Evolutionary conservation across 441 rosid genomes (phyloP), one percentile per base, ranked within the genome.

Genomic region (Aleurites moluccanus): DNA sequence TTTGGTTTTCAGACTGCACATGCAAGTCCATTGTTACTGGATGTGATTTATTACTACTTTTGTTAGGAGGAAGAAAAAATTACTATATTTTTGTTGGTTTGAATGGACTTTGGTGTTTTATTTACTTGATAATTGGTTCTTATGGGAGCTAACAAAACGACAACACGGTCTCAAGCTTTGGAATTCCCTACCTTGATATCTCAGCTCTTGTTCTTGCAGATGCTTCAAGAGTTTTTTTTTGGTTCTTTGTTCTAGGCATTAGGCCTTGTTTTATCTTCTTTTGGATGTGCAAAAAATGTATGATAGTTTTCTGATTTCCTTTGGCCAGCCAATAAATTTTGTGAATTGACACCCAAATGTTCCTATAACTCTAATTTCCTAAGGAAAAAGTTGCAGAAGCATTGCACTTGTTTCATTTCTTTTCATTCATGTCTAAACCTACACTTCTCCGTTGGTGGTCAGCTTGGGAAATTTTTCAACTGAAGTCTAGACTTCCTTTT

Each of bases 1-100:
- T 64, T 78, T 78, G 30, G 77, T 30, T 74, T 87, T 66, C 85
- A 84, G 69, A 77, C 76, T 80, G 67, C 87, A 40, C 70, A 79
- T 27, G 93, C 87, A 77, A 42, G 74, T 30, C 30, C 67, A 50
- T 69, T 52, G 14, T 42, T 35, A 47, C 72, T 52, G 52, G 38
- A 28, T 40, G 49, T 72, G 42, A 68, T 57, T 75, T 65, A 14
- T 38, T 21, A 6, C 30, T 65, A 20, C 27, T 65, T 2, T 3
- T 64, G 25, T 21, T 3, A 9, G 25, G 21, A 35, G 14, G 10
- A 18, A 63, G n/a, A n/a, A 5, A 33, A 7, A 35, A 18, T 18
- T 28, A 16, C 21, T 35, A 1, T 35, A 16, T 4, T 2, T 35
- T 63, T 38, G 23, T 33, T 33, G 16, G 9, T 42, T 65, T 65